Evolutionary conservation across 139 green algal species (phyloP), one percentile per base, ranked within the genome.

Genomic region (Closterium sp.): DNA sequence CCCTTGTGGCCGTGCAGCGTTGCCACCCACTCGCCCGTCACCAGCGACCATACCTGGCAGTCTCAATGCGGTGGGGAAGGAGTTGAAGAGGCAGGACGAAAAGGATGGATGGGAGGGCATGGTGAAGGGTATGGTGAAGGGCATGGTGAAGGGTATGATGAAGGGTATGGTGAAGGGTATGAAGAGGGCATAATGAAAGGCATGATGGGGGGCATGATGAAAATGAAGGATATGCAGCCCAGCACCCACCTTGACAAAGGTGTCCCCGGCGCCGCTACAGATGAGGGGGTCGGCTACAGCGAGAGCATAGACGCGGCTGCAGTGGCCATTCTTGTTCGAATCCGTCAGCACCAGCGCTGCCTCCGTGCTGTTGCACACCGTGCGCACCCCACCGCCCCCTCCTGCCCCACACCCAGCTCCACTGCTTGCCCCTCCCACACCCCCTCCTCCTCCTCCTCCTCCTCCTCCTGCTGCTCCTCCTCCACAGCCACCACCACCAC

Each of bases 1-100:
- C 98, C 97, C 28, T 97, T 94, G 95, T 98, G 97, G 1, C 95
- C 95, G 7, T 94, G 42, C 70, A 97, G 79, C 88, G 86, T 94
- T 9, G 89, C 31, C 85, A 88, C 31, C 22, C 62, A 91, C 24
- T 87, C 42, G 70, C 86, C 85, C 10, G 79, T 91, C 34, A 89
- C 86, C 22, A 93, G 27, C 24, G 92, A 31, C 93, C 93, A 95
- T 13, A 95, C 91, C 91, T 93, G 91, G 22, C 73, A 9, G 79
- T 17, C 9, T 11, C 79, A 28, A n/a, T 9, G 17, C 5, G 5
- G 9, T 86, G 79, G n/a, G n/a, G 24, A 86, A 86, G 79, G 17
- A n/a, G 79, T 86, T n/a, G 27, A 86, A 29, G 27, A n/a, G 9
- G 4, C 11, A 11, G 27, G 79, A 86, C 13, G 79, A 86, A 29